Conservation (phyloP, 192 early-diverging fungal species). For the Backusella morwellensis region DNA sequence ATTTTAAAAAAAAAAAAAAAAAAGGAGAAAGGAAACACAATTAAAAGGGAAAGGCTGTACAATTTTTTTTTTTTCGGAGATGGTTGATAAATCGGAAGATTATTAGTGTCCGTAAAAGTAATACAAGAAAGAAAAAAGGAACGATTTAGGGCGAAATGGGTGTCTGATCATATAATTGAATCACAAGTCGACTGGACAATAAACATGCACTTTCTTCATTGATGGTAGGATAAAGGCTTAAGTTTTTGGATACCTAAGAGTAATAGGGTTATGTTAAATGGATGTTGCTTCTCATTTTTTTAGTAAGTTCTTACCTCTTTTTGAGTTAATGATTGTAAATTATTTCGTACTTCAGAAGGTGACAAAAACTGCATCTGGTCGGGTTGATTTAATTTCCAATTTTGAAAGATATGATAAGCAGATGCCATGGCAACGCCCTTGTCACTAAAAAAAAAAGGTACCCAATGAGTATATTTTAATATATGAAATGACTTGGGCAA, state of each 20-base stretch:
- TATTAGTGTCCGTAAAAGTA: neutral
- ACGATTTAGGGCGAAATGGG: conserved; percentile 20
- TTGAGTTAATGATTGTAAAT: conserved; percentile 12
- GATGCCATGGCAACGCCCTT: conserved; percentile 35
- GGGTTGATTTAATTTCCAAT: conserved; percentile 27
- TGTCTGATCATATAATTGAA: conserved; percentile 27
- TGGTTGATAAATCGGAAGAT: neutral
- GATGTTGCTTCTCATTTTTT: too few relatives aligned
- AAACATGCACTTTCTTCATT: conserved; percentile 15
- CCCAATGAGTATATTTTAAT: neutral
- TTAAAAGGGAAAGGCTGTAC: neutral
- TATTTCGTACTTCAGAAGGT: neutral
- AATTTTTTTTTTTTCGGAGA: neutral
- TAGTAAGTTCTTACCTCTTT: neutral
- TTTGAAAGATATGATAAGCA: conserved; percentile 34
- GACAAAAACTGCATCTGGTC: neutral
- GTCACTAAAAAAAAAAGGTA: conserved; percentile 22
- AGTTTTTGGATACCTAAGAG: neutral
- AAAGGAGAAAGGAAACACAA: neutral
- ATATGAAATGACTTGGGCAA: too few relatives aligned
- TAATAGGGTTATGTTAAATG: too few relatives aligned
- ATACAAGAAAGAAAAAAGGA: neutral
- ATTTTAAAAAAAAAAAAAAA: neutral
- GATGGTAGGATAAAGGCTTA: conserved; percentile 7
- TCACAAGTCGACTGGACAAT: conserved; percentile 19